A percentile compares a stretch with the other conserved stretches of the same genome.
Evolutionary conservation across 768 basidiomycete genomes (phyloP).

Genomic region (Antrodiella citrinella): DNA sequence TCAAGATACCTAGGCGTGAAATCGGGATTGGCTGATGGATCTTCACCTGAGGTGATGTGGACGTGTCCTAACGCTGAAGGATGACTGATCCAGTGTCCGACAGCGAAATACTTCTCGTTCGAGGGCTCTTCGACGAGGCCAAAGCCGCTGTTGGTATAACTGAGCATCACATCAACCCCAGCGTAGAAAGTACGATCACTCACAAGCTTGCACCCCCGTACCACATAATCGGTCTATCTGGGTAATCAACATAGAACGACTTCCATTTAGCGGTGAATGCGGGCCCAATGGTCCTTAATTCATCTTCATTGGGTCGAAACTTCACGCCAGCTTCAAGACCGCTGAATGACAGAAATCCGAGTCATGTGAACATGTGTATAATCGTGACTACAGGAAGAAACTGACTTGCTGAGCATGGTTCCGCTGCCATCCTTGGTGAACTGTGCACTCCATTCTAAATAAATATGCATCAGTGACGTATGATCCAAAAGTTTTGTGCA

Average conservation of each 20-base stretch:
- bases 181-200: constrained; percentile 7
- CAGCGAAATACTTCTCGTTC: constrained; percentile 16
- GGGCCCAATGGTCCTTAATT: constrained; percentile 17
- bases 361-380: too few relatives aligned
- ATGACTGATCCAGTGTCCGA: constrained; percentile 10
- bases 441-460: constrained; percentile 25
- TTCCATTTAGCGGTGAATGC: constrained; percentile 20
- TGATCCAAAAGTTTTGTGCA: not conserved
- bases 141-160: constrained; percentile 8
- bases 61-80: constrained; percentile 17
- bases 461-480: not conserved
- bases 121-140: constrained; percentile 8
- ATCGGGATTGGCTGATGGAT: constrained; percentile 14
- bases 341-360: constrained; percentile 7
- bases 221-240: constrained; percentile 18
- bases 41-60: constrained; percentile 15
- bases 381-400: too few relatives aligned
- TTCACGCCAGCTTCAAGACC: constrained; percentile 19
- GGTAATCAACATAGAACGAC: constrained; percentile 12
- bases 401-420: constrained; percentile 47
- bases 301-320: constrained; percentile 13
- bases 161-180: not conserved
- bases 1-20: constrained; percentile 19
- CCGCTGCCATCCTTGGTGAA: constrained; percentile 35
- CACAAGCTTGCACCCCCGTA: not conserved